These are phyloP conservation scores for Pulveroboletus sp. DNA, from an alignment of 768 basidiomycete species.

Conservation along the genomic window DNA sequence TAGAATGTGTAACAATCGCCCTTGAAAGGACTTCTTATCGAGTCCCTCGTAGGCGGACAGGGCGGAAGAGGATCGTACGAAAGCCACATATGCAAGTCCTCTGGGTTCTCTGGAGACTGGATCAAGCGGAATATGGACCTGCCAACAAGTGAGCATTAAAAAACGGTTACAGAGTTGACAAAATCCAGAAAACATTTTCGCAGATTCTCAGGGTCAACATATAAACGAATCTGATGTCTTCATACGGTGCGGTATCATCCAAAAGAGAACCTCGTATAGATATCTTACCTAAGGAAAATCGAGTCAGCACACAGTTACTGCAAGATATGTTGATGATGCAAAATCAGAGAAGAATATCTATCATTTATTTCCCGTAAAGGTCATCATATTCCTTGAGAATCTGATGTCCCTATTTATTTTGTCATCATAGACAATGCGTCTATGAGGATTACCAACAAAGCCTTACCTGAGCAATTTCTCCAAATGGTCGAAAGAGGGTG, in stretches of 20 bases:
- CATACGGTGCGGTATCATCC: no score
- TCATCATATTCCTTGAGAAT: constrained; percentile 36
- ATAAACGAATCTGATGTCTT: constrained; percentile 48
- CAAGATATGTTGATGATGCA: not conserved
- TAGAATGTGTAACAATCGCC: constrained; percentile 85
- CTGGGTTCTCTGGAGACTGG: constrained; percentile 43
- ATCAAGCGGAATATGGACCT: constrained; percentile 59
- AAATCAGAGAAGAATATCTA: constrained; percentile 41
- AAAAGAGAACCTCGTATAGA: not conserved
- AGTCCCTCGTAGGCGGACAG: constrained; percentile 70
- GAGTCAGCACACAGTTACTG: constrained; percentile 1
- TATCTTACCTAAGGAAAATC: constrained; percentile 11
- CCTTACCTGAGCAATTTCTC: constrained; percentile 73
- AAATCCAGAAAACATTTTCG: constrained; percentile 46
- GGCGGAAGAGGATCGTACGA: constrained; percentile 41
- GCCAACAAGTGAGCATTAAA: constrained; percentile 3
- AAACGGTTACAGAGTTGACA: not conserved
- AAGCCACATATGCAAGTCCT: constrained; percentile 62
- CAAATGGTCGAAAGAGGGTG: constrained; percentile 62
- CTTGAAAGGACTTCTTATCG: constrained; percentile 86
- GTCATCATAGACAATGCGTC: constrained; percentile 32
- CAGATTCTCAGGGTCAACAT: constrained; percentile 46
- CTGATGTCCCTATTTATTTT: constrained; percentile 46
- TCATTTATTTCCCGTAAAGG: constrained; percentile 47
- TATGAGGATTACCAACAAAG: not conserved